Conservation (phyloP, 1,284 basidiomycete genomes). For the Grifola frondosa region DNA sequence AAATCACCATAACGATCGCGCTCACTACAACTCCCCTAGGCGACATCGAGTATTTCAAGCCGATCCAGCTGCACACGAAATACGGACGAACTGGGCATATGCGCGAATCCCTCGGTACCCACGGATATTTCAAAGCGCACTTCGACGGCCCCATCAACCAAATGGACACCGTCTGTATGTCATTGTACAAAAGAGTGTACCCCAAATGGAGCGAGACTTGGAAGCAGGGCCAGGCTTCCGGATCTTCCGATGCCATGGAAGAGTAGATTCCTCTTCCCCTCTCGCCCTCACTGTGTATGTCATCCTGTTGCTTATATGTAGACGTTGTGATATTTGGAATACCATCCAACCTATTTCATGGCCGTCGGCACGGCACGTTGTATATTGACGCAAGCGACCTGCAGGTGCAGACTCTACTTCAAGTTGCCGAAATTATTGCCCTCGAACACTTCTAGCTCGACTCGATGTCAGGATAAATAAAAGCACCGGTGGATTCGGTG, state of each 20-base stretch:
- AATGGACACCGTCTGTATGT: slow-evolving; percentile 95
- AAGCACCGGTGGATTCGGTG: too few species aligned
- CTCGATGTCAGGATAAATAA: too few species aligned
- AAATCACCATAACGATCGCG: not conserved
- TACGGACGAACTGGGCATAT: slow-evolving; percentile 92
- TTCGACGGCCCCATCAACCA: slow-evolving; percentile 95
- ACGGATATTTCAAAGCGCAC: slow-evolving; percentile 97
- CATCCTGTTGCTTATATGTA: slow-evolving; percentile 6
- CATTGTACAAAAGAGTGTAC: slow-evolving; percentile 87
- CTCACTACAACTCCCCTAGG: slow-evolving; percentile 45
- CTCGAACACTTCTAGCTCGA: not conserved
- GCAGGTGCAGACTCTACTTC: too few species aligned
- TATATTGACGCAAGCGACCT: too few species aligned
- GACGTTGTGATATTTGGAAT: not conserved
- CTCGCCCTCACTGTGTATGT: not conserved
- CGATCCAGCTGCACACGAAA: slow-evolving; percentile 92
- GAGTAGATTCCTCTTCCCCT: slow-evolving; percentile 21
- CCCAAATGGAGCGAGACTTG: slow-evolving; percentile 77
- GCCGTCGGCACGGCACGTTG: too few species aligned
- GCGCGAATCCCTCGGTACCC: slow-evolving; percentile 92
- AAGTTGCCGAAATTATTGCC: too few species aligned
- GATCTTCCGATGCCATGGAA: slow-evolving; percentile 33
- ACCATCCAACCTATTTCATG: too few species aligned
- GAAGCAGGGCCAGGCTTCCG: slow-evolving; percentile 29
- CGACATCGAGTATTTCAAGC: slow-evolving; percentile 92